phyloP scores from a whole-genome alignment of 2,329 filamentous ascomycete species.

The Microdochium paspali region DNA sequence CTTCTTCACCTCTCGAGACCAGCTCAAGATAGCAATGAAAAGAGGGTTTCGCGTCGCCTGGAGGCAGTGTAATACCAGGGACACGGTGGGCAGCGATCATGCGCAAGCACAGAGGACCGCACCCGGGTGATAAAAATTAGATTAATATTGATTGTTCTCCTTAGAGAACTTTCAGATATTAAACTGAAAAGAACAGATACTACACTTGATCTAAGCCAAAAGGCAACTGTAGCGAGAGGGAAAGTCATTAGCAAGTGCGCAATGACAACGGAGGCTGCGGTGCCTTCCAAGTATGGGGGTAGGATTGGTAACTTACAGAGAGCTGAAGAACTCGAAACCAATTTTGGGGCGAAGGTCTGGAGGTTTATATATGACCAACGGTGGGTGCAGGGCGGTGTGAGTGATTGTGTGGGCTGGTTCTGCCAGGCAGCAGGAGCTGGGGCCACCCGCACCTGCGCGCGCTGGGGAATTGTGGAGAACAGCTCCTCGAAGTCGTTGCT shows the following conservation, averaged over 20 bases:
- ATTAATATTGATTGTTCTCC: conserved; percentile 69
- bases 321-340: not conserved
- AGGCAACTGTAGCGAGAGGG: conserved; percentile 42
- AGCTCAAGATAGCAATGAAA: conserved; percentile 49
- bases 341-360: not conserved
- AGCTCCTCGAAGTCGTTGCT: too few species aligned
- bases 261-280: not conserved
- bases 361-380: not conserved
- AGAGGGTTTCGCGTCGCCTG: conserved; percentile 59
- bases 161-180: conserved; percentile 82
- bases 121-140: conserved; percentile 59
- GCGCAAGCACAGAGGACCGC: conserved; percentile 62
- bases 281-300: not conserved
- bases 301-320: not conserved
- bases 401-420: not conserved
- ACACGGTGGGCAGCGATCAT: conserved; percentile 57
- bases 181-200: conserved; percentile 97
- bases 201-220: conserved; percentile 77
- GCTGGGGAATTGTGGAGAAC: not conserved
- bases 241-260: conserved; percentile 15
- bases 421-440: not conserved
- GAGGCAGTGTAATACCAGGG: conserved; percentile 68
- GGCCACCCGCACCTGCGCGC: not conserved
- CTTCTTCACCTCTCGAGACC: conserved; percentile 49
- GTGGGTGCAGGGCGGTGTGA: not conserved